Evolutionary conservation across 495 filamentous ascomycete species (phyloP), one percentile per base, ranked within the genome.

Genomic region (Penicillium chermesinum): DNA sequence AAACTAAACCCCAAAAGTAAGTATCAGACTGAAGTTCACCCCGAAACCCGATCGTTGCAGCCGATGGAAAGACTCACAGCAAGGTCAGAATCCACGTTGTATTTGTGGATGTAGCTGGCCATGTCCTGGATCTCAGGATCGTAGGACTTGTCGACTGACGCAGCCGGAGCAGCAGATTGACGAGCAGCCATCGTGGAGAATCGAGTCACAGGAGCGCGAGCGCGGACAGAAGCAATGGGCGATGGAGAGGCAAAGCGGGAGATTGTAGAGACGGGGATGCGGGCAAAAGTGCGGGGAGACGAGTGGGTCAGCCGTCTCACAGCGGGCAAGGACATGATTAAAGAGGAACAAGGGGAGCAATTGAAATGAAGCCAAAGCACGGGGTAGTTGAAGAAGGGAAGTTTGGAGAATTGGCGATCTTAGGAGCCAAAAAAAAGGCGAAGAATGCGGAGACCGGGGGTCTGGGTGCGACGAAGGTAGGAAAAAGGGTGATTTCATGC

Each of bases 61-160:
- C 25, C 25, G 18, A 43, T n/a, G 32, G 30, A 43, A 15, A 35
- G 48, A 69, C 88, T 68, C 76, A 96, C 93, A 64, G 93, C 93
- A 58, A 98, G 80, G 46, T 94, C 88, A 7, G 90, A 95, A 45
- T 91, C 74, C 64, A 97, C 84, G 43, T 88, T 80, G 69, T 90
- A 93, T 60, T 89, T 84, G 77, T 93, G 88, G 60, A 96, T 85
- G 67, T 96, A 98, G 66, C 75, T 79, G 17, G 93, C 91, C 75
- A 97, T 93, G 62, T 96, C 94, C 69, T 82, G 80, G 59, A 97
- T 89, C 69, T 97, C 94, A 46, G 85, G 82, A 63, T 98, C 93
- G 63, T 87, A 91, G 54, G 83, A 72, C 68, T 79, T 71, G 50
- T 67, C 65, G 46, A 51, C 53, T n/a, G 57, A 45, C 9, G 58